These are phyloP conservation scores for Kwoniella europaea DNA, from an alignment of 768 basidiomycete species.

Conservation along the genomic window DNA sequence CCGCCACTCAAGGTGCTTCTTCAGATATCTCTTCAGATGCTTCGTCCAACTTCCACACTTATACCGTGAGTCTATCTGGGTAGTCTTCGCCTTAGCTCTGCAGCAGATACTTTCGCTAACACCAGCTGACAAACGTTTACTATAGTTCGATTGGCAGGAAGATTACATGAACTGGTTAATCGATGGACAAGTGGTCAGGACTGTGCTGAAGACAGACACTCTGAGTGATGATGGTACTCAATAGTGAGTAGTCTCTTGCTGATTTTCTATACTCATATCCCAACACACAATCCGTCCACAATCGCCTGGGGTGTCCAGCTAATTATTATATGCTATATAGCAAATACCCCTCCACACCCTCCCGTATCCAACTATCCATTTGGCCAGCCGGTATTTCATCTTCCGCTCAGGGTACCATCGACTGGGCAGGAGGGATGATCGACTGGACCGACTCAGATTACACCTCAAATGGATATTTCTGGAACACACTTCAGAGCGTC, in stretches of 20 bases:
- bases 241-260: slow-evolving; percentile 12
- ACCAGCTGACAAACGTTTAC: not conserved
- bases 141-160: slow-evolving; percentile 79
- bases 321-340: slow-evolving; percentile 11
- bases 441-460: slow-evolving; percentile 82
- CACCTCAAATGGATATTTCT: slow-evolving; percentile 64
- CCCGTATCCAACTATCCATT: slow-evolving; percentile 76
- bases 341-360: slow-evolving; percentile 76
- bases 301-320: not conserved
- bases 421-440: slow-evolving; percentile 83
- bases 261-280: not conserved
- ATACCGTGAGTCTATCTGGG: slow-evolving; percentile 25
- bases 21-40: slow-evolving; percentile 33
- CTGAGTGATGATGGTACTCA: slow-evolving; percentile 51
- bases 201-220: slow-evolving; percentile 68
- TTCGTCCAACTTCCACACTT: slow-evolving; percentile 42
- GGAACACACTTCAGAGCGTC: slow-evolving; percentile 49
- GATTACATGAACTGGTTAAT: slow-evolving; percentile 70
- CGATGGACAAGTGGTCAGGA: slow-evolving; percentile 74
- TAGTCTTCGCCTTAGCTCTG: not conserved
- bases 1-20: slow-evolving; percentile 34
- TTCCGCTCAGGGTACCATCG: slow-evolving; percentile 70
- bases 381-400: slow-evolving; percentile 80
- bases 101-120: not conserved
- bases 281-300: not conserved